phyloP scores from a whole-genome alignment of 148 eudicot genomes.

The Rhododendron molle region DNA sequence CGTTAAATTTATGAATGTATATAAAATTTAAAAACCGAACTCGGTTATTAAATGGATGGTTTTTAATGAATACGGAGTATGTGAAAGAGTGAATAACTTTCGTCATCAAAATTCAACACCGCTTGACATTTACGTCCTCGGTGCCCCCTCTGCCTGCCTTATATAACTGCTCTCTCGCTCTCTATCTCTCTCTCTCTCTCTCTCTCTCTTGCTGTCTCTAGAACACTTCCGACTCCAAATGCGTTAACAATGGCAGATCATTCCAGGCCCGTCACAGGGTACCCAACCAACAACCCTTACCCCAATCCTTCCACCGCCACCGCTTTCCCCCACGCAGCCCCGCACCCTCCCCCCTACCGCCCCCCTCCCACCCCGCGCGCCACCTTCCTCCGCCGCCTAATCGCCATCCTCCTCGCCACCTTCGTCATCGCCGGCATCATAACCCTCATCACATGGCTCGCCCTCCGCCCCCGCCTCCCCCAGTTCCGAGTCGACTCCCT shows the following conservation, averaged over 20 bases:
- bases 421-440: constrained; percentile 48
- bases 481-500: constrained; percentile 46
- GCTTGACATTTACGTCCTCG: not conserved
- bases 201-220: not conserved
- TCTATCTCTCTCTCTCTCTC: not conserved
- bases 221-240: not conserved
- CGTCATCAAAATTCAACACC: not conserved
- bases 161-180: not conserved
- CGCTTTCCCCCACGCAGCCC: constrained; percentile 38
- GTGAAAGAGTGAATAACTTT: not conserved
- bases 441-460: constrained; percentile 62
- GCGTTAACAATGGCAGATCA: not conserved
- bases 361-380: constrained; percentile 34
- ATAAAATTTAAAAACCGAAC: too few relatives aligned
- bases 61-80: too few relatives aligned
- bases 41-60: too few relatives aligned
- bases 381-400: constrained; percentile 60
- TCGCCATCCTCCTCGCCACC: constrained; percentile 41
- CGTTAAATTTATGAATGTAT: too few relatives aligned
- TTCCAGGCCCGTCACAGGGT: constrained; percentile 31
- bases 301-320: constrained; percentile 24
- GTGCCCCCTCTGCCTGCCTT: not conserved
- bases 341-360: constrained; percentile 38
- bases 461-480: constrained; percentile 75
- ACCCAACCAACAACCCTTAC: constrained; percentile 27